Conservation (phyloP, 208 protist species). For the Wallacemonas sp. region DNA sequence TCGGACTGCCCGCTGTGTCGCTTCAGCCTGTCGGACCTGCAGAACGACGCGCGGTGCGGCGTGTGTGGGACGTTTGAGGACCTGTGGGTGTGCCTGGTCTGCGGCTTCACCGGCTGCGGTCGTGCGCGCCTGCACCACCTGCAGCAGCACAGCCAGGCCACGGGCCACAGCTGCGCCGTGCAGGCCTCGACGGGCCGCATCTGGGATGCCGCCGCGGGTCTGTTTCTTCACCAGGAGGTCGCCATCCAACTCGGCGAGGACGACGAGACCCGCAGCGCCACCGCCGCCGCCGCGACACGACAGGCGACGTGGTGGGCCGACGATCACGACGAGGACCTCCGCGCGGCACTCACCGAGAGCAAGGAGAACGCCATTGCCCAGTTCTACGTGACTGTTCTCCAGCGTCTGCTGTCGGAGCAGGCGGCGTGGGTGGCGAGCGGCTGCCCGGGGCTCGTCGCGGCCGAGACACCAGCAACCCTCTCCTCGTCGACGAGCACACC, state of each 20-base stretch:
- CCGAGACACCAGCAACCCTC: background rate
- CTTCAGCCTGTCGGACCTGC: slow-evolving; percentile 73
- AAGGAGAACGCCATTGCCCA: slow-evolving; percentile 41
- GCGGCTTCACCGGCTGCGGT: slow-evolving; percentile 77
- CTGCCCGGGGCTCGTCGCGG: background rate
- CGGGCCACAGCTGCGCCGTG: slow-evolving; percentile 72
- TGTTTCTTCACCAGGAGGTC: slow-evolving; percentile 81
- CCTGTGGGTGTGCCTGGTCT: slow-evolving; percentile 87
- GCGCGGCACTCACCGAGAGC: slow-evolving; percentile 41
- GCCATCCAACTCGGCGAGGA: slow-evolving; percentile 58
- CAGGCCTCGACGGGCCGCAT: slow-evolving; percentile 76
- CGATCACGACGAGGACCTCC: slow-evolving; percentile 27
- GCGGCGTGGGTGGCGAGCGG: slow-evolving; percentile 27
- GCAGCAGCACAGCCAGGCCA: slow-evolving; percentile 56
- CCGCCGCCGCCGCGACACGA: slow-evolving; percentile 18
- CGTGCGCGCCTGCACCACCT: slow-evolving; percentile 53
- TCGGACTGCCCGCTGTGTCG: slow-evolving; percentile 81
- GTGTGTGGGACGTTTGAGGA: slow-evolving; percentile 75
- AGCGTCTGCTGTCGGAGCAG: slow-evolving; percentile 41
- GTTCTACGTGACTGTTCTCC: slow-evolving; percentile 40
- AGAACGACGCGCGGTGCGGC: slow-evolving; percentile 65
- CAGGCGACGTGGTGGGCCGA: background rate
- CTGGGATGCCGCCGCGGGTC: slow-evolving; percentile 56
- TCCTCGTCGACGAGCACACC: background rate
- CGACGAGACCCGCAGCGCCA: slow-evolving; percentile 20